Percentiles rank a stretch among this genome's conserved stretches.
phyloP scores from a whole-genome alignment of 768 basidiomycete species.

The Cystoderma amianthinum region DNA sequence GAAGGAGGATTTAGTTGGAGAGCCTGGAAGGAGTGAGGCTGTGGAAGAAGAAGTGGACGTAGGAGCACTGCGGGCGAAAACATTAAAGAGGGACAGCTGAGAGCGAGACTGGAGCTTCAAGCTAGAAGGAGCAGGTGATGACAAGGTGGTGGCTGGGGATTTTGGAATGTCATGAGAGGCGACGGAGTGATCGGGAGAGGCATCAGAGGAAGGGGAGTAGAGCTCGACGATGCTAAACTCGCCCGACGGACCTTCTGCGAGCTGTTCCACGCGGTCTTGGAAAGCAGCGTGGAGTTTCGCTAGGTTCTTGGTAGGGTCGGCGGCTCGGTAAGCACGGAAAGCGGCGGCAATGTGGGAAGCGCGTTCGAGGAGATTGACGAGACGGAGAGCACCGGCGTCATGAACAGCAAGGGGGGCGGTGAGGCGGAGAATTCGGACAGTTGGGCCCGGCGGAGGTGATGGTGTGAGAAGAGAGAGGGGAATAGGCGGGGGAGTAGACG shows the following conservation, averaged over 20 bases:
- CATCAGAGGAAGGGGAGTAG: slow-evolving; percentile 5
- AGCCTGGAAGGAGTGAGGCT: neutral
- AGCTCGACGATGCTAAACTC: slow-evolving; percentile 23
- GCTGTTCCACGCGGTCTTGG: neutral
- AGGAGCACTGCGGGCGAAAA: neutral
- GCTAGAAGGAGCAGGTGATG: slow-evolving; percentile 11
- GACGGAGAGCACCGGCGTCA: slow-evolving; percentile 29
- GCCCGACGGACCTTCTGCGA: slow-evolving; percentile 21
- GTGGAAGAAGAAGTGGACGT: neutral
- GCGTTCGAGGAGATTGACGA: slow-evolving; percentile 32
- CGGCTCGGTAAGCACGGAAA: slow-evolving; percentile 12
- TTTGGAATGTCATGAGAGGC: neutral
- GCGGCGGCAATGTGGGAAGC: slow-evolving; percentile 27
- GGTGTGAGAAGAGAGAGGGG: slow-evolving; percentile 9
- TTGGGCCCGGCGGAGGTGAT: slow-evolving; percentile 7
- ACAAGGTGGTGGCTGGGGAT: neutral
- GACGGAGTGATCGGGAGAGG: slow-evolving; percentile 4
- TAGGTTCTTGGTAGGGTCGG: neutral
- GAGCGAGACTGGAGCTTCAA: neutral
- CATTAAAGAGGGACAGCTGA: neutral
- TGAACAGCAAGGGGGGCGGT: slow-evolving; percentile 22
- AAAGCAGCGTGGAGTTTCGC: slow-evolving; percentile 3
- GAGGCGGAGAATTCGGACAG: slow-evolving; percentile 26
- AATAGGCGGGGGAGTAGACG: slow-evolving; percentile 26
- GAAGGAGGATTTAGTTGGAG: neutral